Evolutionary conservation across 2,329 filamentous ascomycete species (phyloP), one percentile per base, ranked within the genome.

Genomic region (Fusarium napiforme): DNA sequence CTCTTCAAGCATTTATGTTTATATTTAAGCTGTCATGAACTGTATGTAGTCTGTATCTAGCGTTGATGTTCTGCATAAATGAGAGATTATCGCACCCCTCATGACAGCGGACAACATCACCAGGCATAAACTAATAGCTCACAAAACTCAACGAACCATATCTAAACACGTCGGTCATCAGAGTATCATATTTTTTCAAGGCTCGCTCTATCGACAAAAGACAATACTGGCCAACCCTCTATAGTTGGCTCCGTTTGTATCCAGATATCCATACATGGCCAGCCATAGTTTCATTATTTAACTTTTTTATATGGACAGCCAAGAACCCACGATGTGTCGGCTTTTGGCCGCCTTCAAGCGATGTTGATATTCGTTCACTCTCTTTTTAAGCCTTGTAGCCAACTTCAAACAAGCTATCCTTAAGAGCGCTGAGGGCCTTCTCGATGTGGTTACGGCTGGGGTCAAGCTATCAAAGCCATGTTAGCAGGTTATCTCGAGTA

Each of bases 401-500:
- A 63, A 90, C 92, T 83, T 97, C 95, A 3, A 85, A 81, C 72
- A 98, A 84, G 14, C 92, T 91, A 63, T 91, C 89, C 84, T 92
- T 91, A 76, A 99, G 83, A 49, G 93, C 93, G 76, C 91, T 86
- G 71, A 98, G 87, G 3, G 96, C 96, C 78, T 92, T 93, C 73
- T 97, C 93, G 77, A 98, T 90, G 81, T 99, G 94, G 59, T 88
- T 88, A 72, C 95, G 89, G 71, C 89, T 90, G 34, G 93, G 89
- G 80, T 98, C 94, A 78, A 92, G 93, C 84, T 91, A 61, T 67
- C 49, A 37, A 16, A 37, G 14, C 39, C 30, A 43, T 47, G 39
- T 78, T 71, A 80, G 80, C 59, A 75, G 64, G 14, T 40, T 16
- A 60, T 50, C 21, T 45, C 12, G 34, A 19, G 16, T 26, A 23